phyloP scores from a whole-genome alignment of 1,284 basidiomycete species.

The Prillingera fragicola region DNA sequence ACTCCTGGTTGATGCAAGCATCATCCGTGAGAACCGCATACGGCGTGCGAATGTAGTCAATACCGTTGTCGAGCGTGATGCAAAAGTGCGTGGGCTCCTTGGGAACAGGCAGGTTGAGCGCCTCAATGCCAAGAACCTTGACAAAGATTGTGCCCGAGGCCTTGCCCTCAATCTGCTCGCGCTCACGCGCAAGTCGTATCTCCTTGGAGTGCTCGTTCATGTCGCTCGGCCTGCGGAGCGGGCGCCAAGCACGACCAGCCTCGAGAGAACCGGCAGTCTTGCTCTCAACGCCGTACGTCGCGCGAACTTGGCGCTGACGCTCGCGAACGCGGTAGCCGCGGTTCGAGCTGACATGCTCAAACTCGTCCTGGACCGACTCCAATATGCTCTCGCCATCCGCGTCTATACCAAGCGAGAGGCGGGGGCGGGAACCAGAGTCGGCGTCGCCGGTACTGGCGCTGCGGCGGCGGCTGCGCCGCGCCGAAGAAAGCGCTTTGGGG shows the following conservation, averaged over 20 bases:
- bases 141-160: conserved; percentile 90
- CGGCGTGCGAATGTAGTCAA: conserved; percentile 91
- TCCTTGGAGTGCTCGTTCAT: conserved; percentile 93
- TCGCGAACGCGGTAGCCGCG: conserved; percentile 62
- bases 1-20: conserved; percentile 80
- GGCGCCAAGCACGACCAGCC: conserved; percentile 76
- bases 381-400: conserved; percentile 37
- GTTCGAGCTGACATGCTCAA: conserved; percentile 37
- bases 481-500: conserved; percentile 2
- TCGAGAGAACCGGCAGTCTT: conserved; percentile 68
- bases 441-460: conserved; percentile 43
- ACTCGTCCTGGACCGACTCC: conserved; percentile 41
- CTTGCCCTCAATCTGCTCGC: conserved; percentile 65
- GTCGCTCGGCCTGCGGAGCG: conserved; percentile 81
- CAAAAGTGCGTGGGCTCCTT: conserved; percentile 66
- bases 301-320: conserved; percentile 64
- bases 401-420: conserved; percentile 40
- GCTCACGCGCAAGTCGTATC: conserved; percentile 70
- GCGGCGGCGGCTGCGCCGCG: conserved; percentile 31
- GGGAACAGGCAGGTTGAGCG: conserved; percentile 68
- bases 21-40: conserved; percentile 62
- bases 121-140: conserved; percentile 74
- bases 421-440: conserved; percentile 18
- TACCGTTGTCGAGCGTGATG: conserved; percentile 93
- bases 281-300: conserved; percentile 65